Percentiles rank a stretch among this genome's conserved stretches.
Conservation (phyloP, 2,329 filamentous ascomycete species). For the Beauveria bassiana region DNA sequence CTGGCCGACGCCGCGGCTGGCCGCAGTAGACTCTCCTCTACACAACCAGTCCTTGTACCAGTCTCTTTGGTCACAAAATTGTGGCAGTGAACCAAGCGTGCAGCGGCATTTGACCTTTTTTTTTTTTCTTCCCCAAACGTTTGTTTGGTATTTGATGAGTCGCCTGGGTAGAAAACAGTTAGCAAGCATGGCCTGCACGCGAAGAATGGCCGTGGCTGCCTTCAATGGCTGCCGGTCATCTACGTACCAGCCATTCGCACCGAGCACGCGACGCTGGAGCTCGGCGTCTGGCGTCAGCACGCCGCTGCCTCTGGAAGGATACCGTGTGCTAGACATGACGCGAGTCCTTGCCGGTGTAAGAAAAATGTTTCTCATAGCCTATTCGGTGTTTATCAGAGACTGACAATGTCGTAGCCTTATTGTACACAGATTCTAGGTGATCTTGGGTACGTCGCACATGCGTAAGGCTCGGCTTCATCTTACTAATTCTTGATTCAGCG, state of each 20-base stretch:
- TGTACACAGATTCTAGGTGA: slow-evolving; percentile 96
- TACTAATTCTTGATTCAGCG: slow-evolving; percentile 40
- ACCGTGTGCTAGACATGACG: slow-evolving; percentile 92
- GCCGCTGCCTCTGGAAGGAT: slow-evolving; percentile 66
- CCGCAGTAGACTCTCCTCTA: neutral
- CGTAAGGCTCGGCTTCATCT: neutral
- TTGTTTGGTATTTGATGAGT: neutral
- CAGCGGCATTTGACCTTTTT: neutral
- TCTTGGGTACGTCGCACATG: slow-evolving; percentile 61
- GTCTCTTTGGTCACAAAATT: neutral
- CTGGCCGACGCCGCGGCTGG: neutral
- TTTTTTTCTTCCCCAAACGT: neutral
- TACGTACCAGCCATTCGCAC: neutral
- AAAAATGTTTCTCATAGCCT: neutral
- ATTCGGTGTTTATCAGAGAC: neutral
- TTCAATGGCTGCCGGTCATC: slow-evolving; percentile 4
- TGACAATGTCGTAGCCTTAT: slow-evolving; percentile 59
- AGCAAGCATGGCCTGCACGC: slow-evolving; percentile 3
- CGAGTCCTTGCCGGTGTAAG: slow-evolving; percentile 87
- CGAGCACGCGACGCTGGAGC: slow-evolving; percentile 4
- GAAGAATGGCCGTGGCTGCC: neutral
- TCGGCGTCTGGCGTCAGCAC: slow-evolving; percentile 10
- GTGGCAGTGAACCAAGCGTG: neutral
- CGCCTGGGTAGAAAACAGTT: neutral
- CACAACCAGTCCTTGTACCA: neutral